Evolutionary conservation across 106 monocot species (phyloP).

Genomic region (Dioscorea zingiberensis): DNA sequence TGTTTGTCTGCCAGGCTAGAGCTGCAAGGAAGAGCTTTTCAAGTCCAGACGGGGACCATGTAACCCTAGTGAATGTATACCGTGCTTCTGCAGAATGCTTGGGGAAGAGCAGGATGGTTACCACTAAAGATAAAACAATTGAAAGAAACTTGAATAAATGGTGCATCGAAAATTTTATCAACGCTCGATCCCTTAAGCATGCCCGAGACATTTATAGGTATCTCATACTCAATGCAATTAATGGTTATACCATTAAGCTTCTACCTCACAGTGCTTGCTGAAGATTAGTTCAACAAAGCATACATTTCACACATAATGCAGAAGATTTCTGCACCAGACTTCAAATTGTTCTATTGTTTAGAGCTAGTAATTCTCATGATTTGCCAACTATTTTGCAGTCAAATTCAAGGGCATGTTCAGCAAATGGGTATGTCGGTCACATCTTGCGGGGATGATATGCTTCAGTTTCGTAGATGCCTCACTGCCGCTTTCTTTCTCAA

Average conservation of each 20-base stretch:
- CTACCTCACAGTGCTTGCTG: too few relatives aligned
- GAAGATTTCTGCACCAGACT: too few relatives aligned
- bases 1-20: conserved; percentile 50
- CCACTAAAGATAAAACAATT: conserved; percentile 47
- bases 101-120: conserved; percentile 54
- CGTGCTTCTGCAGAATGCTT: conserved; percentile 55
- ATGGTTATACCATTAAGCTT: too few relatives aligned
- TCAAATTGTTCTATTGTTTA: too few relatives aligned
- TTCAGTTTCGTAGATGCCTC: conserved; percentile 82
- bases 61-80: conserved; percentile 75
- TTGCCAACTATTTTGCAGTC: conserved; percentile 31
- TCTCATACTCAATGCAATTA: neutral
- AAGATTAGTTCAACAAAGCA: too few relatives aligned
- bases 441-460: conserved; percentile 80
- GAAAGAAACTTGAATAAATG: conserved; percentile 68
- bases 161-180: conserved; percentile 96
- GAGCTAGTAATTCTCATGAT: neutral
- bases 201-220: conserved; percentile 78
- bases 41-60: conserved; percentile 83
- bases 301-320: too few relatives aligned
- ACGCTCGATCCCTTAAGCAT: conserved; percentile 76
- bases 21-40: conserved; percentile 70
- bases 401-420: conserved; percentile 62
- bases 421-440: conserved; percentile 72
- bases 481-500: conserved; percentile 90